phyloP scores from a whole-genome alignment of 352 stramenopile genomes.

The Phytophthora crassamura region DNA sequence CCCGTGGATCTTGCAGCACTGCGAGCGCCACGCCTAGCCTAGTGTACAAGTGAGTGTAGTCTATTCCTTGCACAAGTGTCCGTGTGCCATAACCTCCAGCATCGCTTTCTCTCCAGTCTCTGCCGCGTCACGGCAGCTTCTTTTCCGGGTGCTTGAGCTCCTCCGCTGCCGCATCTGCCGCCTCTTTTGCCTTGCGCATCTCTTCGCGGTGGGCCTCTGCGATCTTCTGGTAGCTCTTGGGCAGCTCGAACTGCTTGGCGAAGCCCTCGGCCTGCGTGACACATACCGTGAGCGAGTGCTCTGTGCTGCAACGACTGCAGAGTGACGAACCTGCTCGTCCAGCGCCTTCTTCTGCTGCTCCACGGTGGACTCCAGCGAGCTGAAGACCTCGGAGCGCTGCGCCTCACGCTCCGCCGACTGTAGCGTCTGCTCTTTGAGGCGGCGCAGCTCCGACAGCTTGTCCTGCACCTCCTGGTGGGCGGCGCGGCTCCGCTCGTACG shows the following conservation, averaged over 20 bases:
- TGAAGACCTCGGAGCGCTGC: slow-evolving; percentile 63
- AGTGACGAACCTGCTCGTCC: slow-evolving; percentile 54
- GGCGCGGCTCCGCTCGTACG: slow-evolving; percentile 69
- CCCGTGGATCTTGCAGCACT: slow-evolving; percentile 94
- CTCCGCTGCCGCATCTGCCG: slow-evolving; percentile 13
- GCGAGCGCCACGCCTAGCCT: slow-evolving; percentile 14
- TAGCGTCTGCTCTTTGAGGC: slow-evolving; percentile 66
- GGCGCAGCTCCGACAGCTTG: slow-evolving; percentile 67
- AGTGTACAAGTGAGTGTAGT: slow-evolving; percentile 46
- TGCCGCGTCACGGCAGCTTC: slow-evolving; percentile 6
- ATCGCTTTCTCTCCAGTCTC: slow-evolving; percentile 6
- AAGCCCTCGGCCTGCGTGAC: slow-evolving; percentile 61
- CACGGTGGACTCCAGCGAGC: slow-evolving; percentile 56
- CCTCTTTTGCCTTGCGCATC: slow-evolving; percentile 9
- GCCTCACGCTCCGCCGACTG: slow-evolving; percentile 61
- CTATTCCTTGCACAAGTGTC: slow-evolving; percentile 39
- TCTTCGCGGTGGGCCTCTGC: slow-evolving; percentile 57
- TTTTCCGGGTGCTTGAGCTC: slow-evolving; percentile 20
- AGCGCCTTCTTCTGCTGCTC: slow-evolving; percentile 70
- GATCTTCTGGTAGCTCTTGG: slow-evolving; percentile 73
- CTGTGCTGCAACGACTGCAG: background rate
- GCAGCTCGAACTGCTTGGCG: slow-evolving; percentile 79
- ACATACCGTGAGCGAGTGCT: slow-evolving; percentile 8
- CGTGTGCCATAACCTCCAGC: slow-evolving; percentile 21
- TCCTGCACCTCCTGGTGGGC: slow-evolving; percentile 61